phyloP scores from a whole-genome alignment of 176 grass and related monocot genomes.

The Rhynchospora breviuscula region DNA sequence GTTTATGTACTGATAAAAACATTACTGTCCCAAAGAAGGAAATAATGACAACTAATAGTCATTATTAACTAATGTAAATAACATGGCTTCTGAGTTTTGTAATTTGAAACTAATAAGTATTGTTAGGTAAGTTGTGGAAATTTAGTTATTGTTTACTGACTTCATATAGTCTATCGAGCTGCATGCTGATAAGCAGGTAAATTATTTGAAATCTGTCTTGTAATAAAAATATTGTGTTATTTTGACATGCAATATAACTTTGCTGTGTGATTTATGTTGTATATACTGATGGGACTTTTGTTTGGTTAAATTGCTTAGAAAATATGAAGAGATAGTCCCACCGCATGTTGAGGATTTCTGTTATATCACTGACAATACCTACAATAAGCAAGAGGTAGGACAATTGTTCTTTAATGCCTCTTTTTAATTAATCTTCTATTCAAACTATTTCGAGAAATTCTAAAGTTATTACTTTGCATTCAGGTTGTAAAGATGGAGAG shows the following conservation, averaged over 20 bases:
- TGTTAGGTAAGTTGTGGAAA: background rate
- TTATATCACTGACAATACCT: conserved; percentile 95
- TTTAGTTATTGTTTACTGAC: background rate
- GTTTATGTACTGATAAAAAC: background rate
- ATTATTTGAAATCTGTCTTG: background rate
- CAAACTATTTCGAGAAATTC: background rate
- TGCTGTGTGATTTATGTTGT: background rate
- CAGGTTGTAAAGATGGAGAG: conserved; percentile 82
- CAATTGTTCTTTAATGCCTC: background rate
- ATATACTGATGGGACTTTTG: background rate
- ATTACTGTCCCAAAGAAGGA: background rate
- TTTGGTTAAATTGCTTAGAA: conserved; percentile 35
- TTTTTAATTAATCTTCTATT: background rate
- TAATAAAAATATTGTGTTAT: background rate
- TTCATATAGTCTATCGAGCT: background rate
- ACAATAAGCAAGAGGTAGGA: conserved; percentile 65
- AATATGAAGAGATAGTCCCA: conserved; percentile 81
- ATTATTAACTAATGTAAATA: background rate
- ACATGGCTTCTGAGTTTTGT: background rate
- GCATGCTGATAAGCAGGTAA: background rate
- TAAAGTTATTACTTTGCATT: background rate
- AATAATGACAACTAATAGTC: background rate
- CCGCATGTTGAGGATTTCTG: conserved; percentile 87
- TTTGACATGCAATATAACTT: background rate
- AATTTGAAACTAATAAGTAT: background rate